These are phyloP conservation scores for Pseudocercospora musae DNA, from an alignment of 2,329 filamentous ascomycete species.

Conservation along the genomic window DNA sequence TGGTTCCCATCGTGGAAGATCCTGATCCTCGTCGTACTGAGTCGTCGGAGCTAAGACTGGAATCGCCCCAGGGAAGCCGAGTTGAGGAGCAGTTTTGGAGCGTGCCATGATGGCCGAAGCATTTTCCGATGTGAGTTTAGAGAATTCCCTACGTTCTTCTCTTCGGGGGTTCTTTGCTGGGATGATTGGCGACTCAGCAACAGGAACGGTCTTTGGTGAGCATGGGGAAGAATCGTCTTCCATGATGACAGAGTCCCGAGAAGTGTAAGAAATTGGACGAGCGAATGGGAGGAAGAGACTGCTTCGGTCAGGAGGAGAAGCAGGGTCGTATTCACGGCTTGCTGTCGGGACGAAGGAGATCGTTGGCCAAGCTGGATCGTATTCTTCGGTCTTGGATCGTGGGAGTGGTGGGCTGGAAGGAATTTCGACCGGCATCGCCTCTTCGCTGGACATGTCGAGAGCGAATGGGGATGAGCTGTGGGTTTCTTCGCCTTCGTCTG, in stretches of 20 bases:
- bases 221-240: constrained; percentile 36
- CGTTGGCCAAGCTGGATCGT: constrained; percentile 29
- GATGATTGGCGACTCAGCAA: neutral
- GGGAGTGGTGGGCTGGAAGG: constrained; percentile 30
- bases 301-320: constrained; percentile 27
- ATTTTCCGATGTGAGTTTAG: constrained; percentile 32
- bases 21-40: constrained; percentile 6
- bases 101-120: constrained; percentile 32
- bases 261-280: neutral
- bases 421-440: constrained; percentile 14
- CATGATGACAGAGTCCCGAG: neutral
- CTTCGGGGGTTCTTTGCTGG: constrained; percentile 10
- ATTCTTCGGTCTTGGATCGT: constrained; percentile 21
- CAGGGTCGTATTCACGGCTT: constrained; percentile 31
- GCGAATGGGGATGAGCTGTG: constrained; percentile 22
- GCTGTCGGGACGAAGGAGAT: constrained; percentile 11
- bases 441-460: constrained; percentile 15
- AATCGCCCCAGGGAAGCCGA: constrained; percentile 21
- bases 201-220: constrained; percentile 38
- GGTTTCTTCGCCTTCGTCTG: constrained; percentile 13
- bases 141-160: constrained; percentile 8
- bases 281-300: constrained; percentile 23
- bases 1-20: constrained; percentile 14
- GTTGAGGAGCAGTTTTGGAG: constrained; percentile 6
- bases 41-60: constrained; percentile 25